Conservation (phyloP, 2,329 filamentous ascomycete species). For the Fusarium siculi region DNA sequence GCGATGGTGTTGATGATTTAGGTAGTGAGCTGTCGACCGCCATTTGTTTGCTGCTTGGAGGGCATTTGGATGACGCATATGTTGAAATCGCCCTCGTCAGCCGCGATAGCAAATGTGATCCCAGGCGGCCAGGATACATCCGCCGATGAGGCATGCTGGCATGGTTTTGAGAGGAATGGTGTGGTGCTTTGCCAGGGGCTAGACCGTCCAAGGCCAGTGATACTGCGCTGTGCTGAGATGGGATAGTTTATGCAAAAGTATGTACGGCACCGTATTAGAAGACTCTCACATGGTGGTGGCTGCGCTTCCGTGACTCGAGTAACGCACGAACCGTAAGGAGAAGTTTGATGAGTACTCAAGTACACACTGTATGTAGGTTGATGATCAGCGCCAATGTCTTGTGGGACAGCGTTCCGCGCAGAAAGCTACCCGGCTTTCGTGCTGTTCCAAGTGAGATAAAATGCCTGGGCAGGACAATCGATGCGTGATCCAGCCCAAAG, state of each 20-base stretch:
- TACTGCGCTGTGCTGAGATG: conserved; percentile 4
- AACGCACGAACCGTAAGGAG: conserved; percentile 36
- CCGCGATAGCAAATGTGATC: conserved; percentile 28
- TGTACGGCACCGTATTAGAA: neutral
- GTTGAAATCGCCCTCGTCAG: conserved; percentile 19
- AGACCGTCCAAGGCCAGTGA: neutral
- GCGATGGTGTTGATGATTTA: neutral
- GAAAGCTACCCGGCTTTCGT: neutral
- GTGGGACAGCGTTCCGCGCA: conserved; percentile 3
- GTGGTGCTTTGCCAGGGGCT: conserved; percentile 16
- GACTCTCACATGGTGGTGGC: conserved; percentile 35
- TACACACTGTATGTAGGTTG: neutral
- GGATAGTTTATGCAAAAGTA: conserved; percentile 14
- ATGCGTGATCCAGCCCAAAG: conserved; percentile 15
- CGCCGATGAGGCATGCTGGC: conserved; percentile 16
- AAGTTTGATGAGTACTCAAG: conserved; percentile 5
- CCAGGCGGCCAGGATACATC: conserved; percentile 18
- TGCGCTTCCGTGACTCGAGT: conserved; percentile 31
- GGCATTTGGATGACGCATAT: conserved; percentile 14
- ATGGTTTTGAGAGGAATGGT: conserved; percentile 13
- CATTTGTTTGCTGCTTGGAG: conserved; percentile 10
- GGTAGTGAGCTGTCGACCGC: neutral
- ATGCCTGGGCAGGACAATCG: conserved; percentile 16
- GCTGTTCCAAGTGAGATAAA: conserved; percentile 11
- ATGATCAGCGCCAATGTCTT: conserved; percentile 26